Evolutionary conservation across 768 basidiomycete genomes (phyloP), one percentile per base, ranked within the genome.

Genomic region (Hydnomerulius pinastri): DNA sequence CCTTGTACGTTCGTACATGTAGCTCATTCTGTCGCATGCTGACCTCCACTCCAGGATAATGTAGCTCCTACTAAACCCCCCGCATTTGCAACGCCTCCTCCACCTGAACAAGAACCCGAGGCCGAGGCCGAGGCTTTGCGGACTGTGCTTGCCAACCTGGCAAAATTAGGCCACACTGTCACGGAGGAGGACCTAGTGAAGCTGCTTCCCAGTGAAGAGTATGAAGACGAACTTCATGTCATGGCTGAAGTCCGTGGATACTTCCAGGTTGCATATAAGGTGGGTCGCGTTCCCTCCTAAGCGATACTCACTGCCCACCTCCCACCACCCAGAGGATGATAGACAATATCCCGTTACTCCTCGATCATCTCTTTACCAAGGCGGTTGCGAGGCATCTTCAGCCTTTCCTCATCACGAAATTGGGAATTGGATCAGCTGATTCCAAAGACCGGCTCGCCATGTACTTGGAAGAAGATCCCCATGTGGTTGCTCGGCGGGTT

Each of bases 161-260:
- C 67, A 3, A 58, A 62, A n/a, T 17, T 41, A 13, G 55, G 53
- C 15, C 49, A 35, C 17, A 35, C 33, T n/a, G 33, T 35, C 15
- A 35, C 33, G 8, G 33, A 35, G 15, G 33, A 35, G 6, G 62
- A 67, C 28, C 56, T 68, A 8, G 37, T 51, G 4, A 44, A 50
- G 24, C 55, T 68, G n/a, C 28, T 42, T 13, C 48, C 60, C 21
- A 13, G 47, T 17, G 56, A 68, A 45, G 20, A 33, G 9, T 66
- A 36, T 48, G 60, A 68, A 24, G 66, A 74, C 30, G 80, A 77
- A 45, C 48, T 80, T 4, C 53, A 59, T 1, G 70, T 81, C 3
- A 78, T 78, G 73, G 74, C 79, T 0, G 72, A 73, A 13, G 75
- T 79, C 1, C 68, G 71, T 1, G 79, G 77, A 0, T 82, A 78